These are phyloP conservation scores for Lentinula boryana DNA, from an alignment of 768 basidiomycete species.

Conservation along the genomic window DNA sequence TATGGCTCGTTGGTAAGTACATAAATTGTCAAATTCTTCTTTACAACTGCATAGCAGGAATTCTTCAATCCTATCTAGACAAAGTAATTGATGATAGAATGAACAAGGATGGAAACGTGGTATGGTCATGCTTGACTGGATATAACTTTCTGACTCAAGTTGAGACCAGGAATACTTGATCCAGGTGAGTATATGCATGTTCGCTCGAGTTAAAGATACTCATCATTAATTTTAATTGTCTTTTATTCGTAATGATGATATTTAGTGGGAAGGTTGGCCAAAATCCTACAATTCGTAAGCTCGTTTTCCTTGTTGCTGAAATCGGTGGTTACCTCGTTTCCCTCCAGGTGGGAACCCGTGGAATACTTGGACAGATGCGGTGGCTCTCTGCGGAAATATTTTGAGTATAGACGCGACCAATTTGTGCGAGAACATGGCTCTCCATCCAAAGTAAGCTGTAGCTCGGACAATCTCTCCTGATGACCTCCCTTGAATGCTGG, in stretches of 20 bases:
- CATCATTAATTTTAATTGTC: no score
- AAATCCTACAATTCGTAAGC: neutral
- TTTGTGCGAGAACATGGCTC: neutral
- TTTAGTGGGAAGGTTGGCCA: conserved; percentile 2
- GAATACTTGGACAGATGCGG: neutral
- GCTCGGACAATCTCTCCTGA: neutral
- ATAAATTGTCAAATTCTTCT: neutral
- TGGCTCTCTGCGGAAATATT: neutral
- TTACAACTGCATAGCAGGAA: neutral
- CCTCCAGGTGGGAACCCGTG: neutral
- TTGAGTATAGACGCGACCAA: neutral
- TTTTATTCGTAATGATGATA: neutral
- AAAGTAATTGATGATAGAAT: neutral
- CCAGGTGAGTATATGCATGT: neutral
- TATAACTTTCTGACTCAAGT: neutral
- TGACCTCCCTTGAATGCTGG: neutral
- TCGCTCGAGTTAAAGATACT: neutral
- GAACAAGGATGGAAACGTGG: neutral
- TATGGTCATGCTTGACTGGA: neutral
- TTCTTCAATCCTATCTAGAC: neutral
- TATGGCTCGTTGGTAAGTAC: neutral
- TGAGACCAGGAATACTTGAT: neutral
- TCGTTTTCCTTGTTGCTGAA: neutral
- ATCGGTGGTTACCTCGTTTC: no score
- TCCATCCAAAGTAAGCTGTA: neutral